Conservation (phyloP, 2,329 filamentous ascomycete genomes). For the Periconia digitata region DNA sequence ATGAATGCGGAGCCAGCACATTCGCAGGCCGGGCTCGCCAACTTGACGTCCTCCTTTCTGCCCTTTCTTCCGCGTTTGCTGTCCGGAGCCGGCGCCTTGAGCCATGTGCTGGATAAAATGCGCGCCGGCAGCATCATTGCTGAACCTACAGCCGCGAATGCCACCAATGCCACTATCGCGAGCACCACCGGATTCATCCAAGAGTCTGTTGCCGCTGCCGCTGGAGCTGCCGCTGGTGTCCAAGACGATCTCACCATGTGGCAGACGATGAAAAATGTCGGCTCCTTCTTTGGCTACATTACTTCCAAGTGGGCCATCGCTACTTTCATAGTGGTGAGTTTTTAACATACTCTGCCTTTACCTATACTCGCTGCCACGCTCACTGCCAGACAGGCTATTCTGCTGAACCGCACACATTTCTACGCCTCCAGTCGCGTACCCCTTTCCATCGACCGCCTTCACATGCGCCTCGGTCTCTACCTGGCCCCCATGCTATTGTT, state of each 20-base stretch:
- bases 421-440: slow-evolving; percentile 86
- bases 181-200: slow-evolving; percentile 46
- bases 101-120: slow-evolving; percentile 54
- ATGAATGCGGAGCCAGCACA: slow-evolving; percentile 21
- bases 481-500: slow-evolving; percentile 35
- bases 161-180: slow-evolving; percentile 43
- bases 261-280: slow-evolving; percentile 66
- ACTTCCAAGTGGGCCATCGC: slow-evolving; percentile 74
- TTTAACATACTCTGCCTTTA: neutral
- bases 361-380: too few species aligned
- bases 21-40: slow-evolving; percentile 24
- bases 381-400: slow-evolving; percentile 60
- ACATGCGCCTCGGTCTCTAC: slow-evolving; percentile 42
- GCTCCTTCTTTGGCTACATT: slow-evolving; percentile 81
- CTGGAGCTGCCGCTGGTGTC: slow-evolving; percentile 33
- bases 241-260: slow-evolving; percentile 48
- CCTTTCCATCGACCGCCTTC: slow-evolving; percentile 71
- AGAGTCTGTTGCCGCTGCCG: slow-evolving; percentile 47
- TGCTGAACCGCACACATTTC: slow-evolving; percentile 89
- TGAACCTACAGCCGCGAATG: slow-evolving; percentile 56
- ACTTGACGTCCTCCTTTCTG: slow-evolving; percentile 64
- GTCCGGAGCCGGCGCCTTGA: slow-evolving; percentile 66
- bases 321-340: slow-evolving; percentile 72
- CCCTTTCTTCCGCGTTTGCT: slow-evolving; percentile 71
- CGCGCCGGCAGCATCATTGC: slow-evolving; percentile 62